These are phyloP conservation scores for Symbiodinium pilosum DNA, from an alignment of 73 alveolate species.

Conservation along the genomic window DNA sequence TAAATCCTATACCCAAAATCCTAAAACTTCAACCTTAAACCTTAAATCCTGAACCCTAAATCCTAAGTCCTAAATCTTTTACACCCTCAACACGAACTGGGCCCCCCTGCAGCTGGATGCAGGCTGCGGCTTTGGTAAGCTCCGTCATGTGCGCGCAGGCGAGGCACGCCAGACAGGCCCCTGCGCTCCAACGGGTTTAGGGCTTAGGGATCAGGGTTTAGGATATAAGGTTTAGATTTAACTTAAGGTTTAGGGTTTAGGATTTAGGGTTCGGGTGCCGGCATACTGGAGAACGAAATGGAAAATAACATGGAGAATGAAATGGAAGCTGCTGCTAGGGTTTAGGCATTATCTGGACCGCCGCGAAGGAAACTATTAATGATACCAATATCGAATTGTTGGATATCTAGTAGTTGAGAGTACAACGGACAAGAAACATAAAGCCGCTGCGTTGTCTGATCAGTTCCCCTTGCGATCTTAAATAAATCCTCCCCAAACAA, in stretches of 20 bases:
- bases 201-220: neutral
- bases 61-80: neutral
- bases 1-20: neutral
- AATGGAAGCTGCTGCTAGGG: too few relatives aligned
- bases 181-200: neutral
- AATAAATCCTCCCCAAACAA: too few relatives aligned
- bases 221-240: neutral
- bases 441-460: too few relatives aligned
- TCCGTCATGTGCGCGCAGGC: neutral
- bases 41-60: too few relatives aligned
- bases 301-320: too few relatives aligned
- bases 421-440: too few relatives aligned
- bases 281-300: neutral
- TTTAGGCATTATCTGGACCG: too few relatives aligned
- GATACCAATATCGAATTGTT: too few relatives aligned
- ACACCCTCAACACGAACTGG: neutral
- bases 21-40: neutral
- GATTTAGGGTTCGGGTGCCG: neutral
- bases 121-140: neutral
- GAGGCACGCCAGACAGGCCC: neutral
- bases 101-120: neutral
- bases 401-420: too few relatives aligned
- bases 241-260: neutral
- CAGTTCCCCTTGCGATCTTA: too few relatives aligned
- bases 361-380: too few relatives aligned